phyloP scores from a whole-genome alignment of 2,329 filamentous ascomycete genomes.

The Parafenestella ontariensis region DNA sequence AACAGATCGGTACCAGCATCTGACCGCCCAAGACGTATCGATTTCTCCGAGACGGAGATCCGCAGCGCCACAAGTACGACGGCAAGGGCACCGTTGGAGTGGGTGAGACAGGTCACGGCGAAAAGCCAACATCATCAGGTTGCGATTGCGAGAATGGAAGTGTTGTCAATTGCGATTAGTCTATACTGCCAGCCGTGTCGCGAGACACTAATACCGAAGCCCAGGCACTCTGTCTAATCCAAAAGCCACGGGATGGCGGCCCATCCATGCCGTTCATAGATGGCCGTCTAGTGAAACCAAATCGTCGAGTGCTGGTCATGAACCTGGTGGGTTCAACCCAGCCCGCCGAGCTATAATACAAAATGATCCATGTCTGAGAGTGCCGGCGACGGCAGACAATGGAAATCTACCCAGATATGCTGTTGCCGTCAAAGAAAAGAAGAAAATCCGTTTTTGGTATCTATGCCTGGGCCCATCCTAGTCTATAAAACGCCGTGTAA shows the following conservation, averaged over 20 bases:
- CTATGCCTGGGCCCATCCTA: slow-evolving; percentile 49
- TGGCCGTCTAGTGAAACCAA: slow-evolving; percentile 44
- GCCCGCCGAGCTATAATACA: slow-evolving; percentile 45
- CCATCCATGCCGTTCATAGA: slow-evolving; percentile 33
- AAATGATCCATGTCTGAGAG: slow-evolving; percentile 34
- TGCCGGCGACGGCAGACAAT: slow-evolving; percentile 44
- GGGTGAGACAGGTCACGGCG: slow-evolving; percentile 17
- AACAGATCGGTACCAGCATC: slow-evolving; percentile 32
- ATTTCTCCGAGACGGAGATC: slow-evolving; percentile 30
- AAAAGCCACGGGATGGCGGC: slow-evolving; percentile 30
- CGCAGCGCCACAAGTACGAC: slow-evolving; percentile 38
- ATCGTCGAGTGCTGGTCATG: slow-evolving; percentile 41
- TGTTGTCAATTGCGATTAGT: slow-evolving; percentile 46
- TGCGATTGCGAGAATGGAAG: slow-evolving; percentile 17
- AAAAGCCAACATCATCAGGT: slow-evolving; percentile 11
- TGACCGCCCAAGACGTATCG: slow-evolving; percentile 20
- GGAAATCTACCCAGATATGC: slow-evolving; percentile 45
- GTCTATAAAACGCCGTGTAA: slow-evolving; percentile 50
- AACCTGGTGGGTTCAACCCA: slow-evolving; percentile 32
- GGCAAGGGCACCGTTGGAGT: slow-evolving; percentile 9
- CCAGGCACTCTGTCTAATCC: slow-evolving; percentile 41
- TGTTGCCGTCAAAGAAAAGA: slow-evolving; percentile 30
- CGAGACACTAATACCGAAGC: slow-evolving; percentile 41
- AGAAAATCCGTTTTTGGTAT: slow-evolving; percentile 49
- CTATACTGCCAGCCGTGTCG: slow-evolving; percentile 44